Evolutionary conservation across 805 yeast species (phyloP).

Genomic region (Zygoascus biomembranicola): DNA sequence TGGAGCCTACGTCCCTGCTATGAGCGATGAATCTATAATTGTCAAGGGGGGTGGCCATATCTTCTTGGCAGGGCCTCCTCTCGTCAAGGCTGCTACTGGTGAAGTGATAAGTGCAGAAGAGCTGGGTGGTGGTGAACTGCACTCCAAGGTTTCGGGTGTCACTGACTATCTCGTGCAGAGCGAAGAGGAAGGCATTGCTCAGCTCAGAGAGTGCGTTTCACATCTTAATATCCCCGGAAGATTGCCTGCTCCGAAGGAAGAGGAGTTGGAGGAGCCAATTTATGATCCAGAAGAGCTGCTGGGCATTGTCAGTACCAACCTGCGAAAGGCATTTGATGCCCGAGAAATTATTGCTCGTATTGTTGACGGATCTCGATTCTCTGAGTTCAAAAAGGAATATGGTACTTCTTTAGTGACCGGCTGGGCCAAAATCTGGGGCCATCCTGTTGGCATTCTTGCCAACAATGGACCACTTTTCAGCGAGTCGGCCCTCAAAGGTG

Average conservation of each 20-base stretch:
- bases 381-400: constrained; percentile 25
- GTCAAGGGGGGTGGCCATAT: constrained; percentile 28
- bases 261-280: constrained; percentile 20
- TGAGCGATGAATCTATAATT: constrained; percentile 28
- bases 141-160: constrained; percentile 25
- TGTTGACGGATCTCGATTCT: constrained; percentile 25
- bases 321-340: constrained; percentile 24
- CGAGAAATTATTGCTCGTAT: constrained; percentile 27
- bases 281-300: constrained; percentile 24
- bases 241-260: constrained; percentile 1
- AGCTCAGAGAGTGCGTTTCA: constrained; percentile 21
- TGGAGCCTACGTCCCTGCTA: constrained; percentile 30
- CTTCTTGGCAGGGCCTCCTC: constrained; percentile 28
- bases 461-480: constrained; percentile 26
- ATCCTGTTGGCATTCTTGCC: constrained; percentile 26
- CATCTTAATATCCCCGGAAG: constrained; percentile 14
- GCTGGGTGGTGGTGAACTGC: constrained; percentile 29
- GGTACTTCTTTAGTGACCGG: constrained; percentile 27
- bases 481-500: constrained; percentile 27
- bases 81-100: constrained; percentile 30
- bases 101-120: constrained; percentile 26
- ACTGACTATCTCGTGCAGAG: constrained; percentile 25
- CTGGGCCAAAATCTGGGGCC: constrained; percentile 24
- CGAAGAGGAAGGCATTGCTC: constrained; percentile 26
- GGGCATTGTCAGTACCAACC: constrained; percentile 26